Conservation (phyloP, 371 early-diverging fungal genomes). For the Saksenaea vasiformis region DNA sequence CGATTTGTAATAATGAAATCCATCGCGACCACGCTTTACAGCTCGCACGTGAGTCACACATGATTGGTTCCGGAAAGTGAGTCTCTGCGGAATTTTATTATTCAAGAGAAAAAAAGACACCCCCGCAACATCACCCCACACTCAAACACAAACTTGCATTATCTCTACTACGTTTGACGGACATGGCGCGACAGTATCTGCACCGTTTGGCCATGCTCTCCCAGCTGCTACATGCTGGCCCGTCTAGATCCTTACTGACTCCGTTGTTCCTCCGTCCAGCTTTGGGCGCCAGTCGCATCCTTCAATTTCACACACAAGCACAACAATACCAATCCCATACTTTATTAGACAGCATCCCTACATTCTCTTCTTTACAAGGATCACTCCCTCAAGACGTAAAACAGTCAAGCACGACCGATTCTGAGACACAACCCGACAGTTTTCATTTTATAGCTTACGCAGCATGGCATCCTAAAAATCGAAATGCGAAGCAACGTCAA, state of each 20-base stretch:
- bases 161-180: background rate
- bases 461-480: conserved; percentile 53
- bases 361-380: background rate
- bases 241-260: background rate
- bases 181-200: conserved; percentile 25
- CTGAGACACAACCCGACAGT: background rate
- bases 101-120: too few species aligned
- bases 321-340: conserved; percentile 3
- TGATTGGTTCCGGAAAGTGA: too few species aligned
- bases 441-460: conserved; percentile 50
- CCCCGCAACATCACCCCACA: too few species aligned
- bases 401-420: background rate
- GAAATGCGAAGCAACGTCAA: conserved; percentile 26
- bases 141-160: too few species aligned
- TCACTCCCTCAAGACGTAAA: background rate
- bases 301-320: background rate
- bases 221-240: conserved; percentile 13
- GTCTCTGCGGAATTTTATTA: too few species aligned
- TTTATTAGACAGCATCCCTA: background rate
- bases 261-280: conserved; percentile 17
- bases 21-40: too few species aligned
- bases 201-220: conserved; percentile 23
- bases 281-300: conserved; percentile 14
- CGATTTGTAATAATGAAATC: too few species aligned
- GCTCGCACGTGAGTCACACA: too few species aligned